phyloP scores from a whole-genome alignment of 495 filamentous ascomycete genomes.

The Recurvomyces mirabilis region DNA sequence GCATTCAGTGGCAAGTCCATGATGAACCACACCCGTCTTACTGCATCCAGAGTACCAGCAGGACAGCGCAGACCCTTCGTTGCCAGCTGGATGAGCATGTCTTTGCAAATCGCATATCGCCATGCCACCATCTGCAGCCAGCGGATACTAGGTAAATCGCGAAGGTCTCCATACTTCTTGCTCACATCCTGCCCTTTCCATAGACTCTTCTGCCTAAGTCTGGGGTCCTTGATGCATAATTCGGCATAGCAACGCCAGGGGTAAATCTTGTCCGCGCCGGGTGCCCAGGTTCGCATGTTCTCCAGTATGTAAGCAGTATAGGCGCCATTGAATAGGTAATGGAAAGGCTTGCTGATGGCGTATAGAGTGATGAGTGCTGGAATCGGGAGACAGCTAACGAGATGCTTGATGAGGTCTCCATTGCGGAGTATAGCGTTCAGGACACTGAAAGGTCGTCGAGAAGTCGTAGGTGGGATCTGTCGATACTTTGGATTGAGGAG shows the following conservation, averaged over 20 bases:
- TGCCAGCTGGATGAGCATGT: conserved; percentile 45
- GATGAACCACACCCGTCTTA: conserved; percentile 56
- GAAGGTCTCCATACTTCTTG: conserved; percentile 13
- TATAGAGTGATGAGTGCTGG: conserved; percentile 45
- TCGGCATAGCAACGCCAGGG: conserved; percentile 38
- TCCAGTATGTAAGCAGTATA: conserved; percentile 33
- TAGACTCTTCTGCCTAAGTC: conserved; percentile 21
- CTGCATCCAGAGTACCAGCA: conserved; percentile 26
- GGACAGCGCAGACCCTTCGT: conserved; percentile 43
- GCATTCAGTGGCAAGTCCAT: conserved; percentile 47
- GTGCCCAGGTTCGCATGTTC: conserved; percentile 34
- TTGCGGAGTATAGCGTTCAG: conserved; percentile 38
- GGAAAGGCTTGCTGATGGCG: conserved; percentile 45
- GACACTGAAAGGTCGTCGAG: conserved; percentile 34
- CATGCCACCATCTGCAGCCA: conserved; percentile 45
- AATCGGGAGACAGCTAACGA: conserved; percentile 40
- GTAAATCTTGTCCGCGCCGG: conserved; percentile 40
- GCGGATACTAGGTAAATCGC: conserved; percentile 36
- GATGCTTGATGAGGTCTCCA: conserved; percentile 39
- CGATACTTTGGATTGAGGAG: neutral
- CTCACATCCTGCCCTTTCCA: conserved; percentile 5
- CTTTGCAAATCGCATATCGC: conserved; percentile 37
- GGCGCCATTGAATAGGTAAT: conserved; percentile 39
- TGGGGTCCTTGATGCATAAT: conserved; percentile 42
- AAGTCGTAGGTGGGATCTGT: too few relatives aligned